Percentiles rank a stretch among this genome's conserved stretches.
These are phyloP conservation scores for Canna indica DNA, from an alignment of 176 grass and related monocot genomes.

Conservation along the genomic window DNA sequence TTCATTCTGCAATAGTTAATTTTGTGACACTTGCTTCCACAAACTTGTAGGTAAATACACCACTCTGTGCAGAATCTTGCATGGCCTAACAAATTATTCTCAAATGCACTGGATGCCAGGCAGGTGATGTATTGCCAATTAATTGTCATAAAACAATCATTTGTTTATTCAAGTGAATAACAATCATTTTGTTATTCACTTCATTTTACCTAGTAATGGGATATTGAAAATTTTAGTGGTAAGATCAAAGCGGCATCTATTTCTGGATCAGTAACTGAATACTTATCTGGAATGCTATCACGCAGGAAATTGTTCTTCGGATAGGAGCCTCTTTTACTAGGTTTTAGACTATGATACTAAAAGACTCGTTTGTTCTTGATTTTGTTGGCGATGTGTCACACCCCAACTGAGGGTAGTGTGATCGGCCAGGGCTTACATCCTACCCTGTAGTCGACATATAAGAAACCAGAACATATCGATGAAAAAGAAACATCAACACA, in stretches of 20 bases:
- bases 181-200: too few species aligned
- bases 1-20: conserved; percentile 1
- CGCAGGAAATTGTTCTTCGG: conserved; percentile 87
- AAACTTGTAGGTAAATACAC: conserved; percentile 73
- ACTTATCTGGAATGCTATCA: neutral
- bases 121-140: conserved; percentile 27
- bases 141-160: neutral
- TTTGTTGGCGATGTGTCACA: conserved; percentile 41
- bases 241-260: neutral
- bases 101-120: conserved; percentile 89
- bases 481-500: too few species aligned
- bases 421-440: too few species aligned
- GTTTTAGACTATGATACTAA: conserved; percentile 91
- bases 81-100: conserved; percentile 86
- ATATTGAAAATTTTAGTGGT: neutral
- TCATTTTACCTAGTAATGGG: neutral
- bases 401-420: too few species aligned
- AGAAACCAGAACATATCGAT: too few species aligned
- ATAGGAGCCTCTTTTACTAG: conserved; percentile 97
- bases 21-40: conserved; percentile 9
- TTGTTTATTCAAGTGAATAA: neutral
- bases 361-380: conserved; percentile 87
- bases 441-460: too few species aligned
- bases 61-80: conserved; percentile 76
- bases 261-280: conserved; percentile 14